Evolutionary conservation across 768 basidiomycete genomes (phyloP).

Genomic region (Rubroboletus satanas): DNA sequence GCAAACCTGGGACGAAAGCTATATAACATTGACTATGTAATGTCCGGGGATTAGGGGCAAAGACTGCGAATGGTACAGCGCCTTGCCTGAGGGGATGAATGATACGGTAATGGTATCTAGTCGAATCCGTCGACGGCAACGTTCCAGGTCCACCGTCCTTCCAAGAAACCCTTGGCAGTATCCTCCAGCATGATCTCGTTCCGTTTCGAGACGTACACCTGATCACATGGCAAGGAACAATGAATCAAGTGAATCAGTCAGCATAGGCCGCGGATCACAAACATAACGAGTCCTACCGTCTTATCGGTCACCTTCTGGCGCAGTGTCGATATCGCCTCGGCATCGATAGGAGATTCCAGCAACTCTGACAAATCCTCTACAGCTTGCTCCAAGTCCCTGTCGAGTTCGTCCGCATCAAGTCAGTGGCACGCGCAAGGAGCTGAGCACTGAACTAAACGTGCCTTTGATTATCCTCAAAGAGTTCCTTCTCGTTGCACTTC

Average conservation of each 20-base stretch:
- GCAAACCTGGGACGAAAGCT: neutral
- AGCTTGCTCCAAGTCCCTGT: slow-evolving; percentile 86
- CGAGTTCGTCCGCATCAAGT: neutral
- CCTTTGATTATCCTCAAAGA: slow-evolving; percentile 98
- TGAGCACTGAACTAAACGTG: slow-evolving; percentile 27
- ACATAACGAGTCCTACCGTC: slow-evolving; percentile 52
- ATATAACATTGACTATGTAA: neutral
- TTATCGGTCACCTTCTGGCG: slow-evolving; percentile 95
- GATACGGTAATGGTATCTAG: slow-evolving; percentile 18
- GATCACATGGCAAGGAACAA: neutral
- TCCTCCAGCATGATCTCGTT: slow-evolving; percentile 95
- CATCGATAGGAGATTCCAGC: slow-evolving; percentile 86
- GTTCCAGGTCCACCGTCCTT: slow-evolving; percentile 86
- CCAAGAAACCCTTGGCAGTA: slow-evolving; percentile 84
- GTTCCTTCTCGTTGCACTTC: slow-evolving; percentile 85
- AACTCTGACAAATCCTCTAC: slow-evolving; percentile 94
- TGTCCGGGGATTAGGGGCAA: slow-evolving; percentile 1
- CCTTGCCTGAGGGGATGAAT: neutral
- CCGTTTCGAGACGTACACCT: slow-evolving; percentile 95
- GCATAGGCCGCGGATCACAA: neutral
- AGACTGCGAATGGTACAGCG: neutral
- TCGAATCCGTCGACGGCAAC: slow-evolving; percentile 67
- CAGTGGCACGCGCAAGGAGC: neutral
- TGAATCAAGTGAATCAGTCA: neutral
- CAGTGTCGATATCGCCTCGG: slow-evolving; percentile 74